phyloP scores from a whole-genome alignment of 345 rosid genomes.

The Syzygium jambos region DNA sequence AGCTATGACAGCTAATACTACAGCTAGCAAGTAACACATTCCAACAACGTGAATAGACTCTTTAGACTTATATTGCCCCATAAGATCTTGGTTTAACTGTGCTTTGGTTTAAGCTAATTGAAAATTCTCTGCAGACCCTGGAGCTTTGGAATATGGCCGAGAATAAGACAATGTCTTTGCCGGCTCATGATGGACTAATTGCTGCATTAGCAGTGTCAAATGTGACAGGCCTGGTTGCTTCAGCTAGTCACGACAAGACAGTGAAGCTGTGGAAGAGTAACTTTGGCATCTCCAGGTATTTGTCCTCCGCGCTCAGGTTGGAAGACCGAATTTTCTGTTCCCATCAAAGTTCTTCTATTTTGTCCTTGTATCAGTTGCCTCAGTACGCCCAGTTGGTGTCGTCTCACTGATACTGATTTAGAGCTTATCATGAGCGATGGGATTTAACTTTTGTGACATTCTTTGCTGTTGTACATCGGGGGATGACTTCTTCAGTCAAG shows the following conservation, averaged over 20 bases:
- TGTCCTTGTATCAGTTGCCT: not conserved
- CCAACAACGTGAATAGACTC: not conserved
- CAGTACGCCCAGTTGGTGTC: not conserved
- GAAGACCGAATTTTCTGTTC: not conserved
- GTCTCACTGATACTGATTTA: not conserved
- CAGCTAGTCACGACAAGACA: slow-evolving; percentile 87
- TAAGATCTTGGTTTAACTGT: not conserved
- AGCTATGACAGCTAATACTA: too few relatives aligned
- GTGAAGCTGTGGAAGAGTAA: slow-evolving; percentile 91
- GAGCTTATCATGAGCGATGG: not conserved
- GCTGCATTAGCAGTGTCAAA: slow-evolving; percentile 74
- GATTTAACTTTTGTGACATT: not conserved
- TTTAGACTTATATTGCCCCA: not conserved
- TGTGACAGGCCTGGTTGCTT: slow-evolving; percentile 72
- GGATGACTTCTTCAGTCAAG: not conserved
- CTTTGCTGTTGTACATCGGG: not conserved
- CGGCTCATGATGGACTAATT: slow-evolving; percentile 77
- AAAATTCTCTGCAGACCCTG: slow-evolving; percentile 47
- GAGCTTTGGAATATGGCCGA: slow-evolving; percentile 92
- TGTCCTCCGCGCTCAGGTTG: not conserved
- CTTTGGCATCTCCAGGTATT: not conserved
- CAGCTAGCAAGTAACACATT: too few relatives aligned
- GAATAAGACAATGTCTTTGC: slow-evolving; percentile 66
- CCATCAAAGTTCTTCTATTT: not conserved
- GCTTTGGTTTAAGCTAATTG: not conserved